These are phyloP conservation scores for Uronychia setigera DNA, from an alignment of 73 alveolate species.

Conservation along the genomic window DNA sequence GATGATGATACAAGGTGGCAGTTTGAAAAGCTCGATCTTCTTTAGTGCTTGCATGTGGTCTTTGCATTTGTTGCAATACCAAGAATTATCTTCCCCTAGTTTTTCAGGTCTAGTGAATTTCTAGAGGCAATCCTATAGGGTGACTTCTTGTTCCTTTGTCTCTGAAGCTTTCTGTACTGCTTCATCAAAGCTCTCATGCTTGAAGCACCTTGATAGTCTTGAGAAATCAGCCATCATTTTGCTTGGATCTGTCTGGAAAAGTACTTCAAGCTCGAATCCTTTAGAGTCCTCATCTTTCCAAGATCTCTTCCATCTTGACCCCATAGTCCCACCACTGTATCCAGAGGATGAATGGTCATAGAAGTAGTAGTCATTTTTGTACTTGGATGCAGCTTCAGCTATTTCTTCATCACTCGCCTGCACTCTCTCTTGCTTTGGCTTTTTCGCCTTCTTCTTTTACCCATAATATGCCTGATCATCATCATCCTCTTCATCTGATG, in stretches of 20 bases:
- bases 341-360: not conserved
- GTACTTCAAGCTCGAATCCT: slow-evolving; percentile 17
- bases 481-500: not conserved
- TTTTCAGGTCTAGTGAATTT: slow-evolving; percentile 77
- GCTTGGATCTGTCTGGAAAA: not conserved
- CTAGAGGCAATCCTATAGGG: slow-evolving; percentile 78
- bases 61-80: slow-evolving; percentile 84
- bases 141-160: slow-evolving; percentile 20
- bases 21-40: slow-evolving; percentile 74
- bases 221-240: not conserved
- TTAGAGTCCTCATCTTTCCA: not conserved
- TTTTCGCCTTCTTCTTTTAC: not conserved
- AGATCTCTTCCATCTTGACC: not conserved
- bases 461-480: not conserved
- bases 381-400: not conserved
- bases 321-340: not conserved
- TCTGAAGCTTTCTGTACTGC: not conserved
- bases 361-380: not conserved
- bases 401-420: not conserved
- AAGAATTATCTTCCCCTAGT: slow-evolving; percentile 80
- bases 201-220: not conserved
- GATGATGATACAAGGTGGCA: slow-evolving; percentile 80
- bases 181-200: not conserved
- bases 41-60: slow-evolving; percentile 71
- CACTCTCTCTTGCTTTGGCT: not conserved